Evolutionary conservation across 1,284 basidiomycete species (phyloP).

Genomic region (Somion occarium): DNA sequence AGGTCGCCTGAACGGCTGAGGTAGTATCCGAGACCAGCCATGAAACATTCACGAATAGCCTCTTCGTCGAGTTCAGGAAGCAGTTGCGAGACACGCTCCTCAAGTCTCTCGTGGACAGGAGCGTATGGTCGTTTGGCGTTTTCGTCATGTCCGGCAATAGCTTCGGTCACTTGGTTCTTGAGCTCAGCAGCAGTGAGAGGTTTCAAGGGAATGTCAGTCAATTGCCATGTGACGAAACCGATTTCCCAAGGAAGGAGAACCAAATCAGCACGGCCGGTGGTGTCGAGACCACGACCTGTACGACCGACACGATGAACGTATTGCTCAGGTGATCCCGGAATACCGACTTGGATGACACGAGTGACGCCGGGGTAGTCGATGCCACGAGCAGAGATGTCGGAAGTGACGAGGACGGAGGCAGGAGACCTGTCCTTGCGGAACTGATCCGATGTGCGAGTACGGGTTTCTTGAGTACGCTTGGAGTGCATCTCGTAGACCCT

Average conservation of each 20-base stretch:
- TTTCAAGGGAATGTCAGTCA: constrained; percentile 73
- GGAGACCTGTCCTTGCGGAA: constrained; percentile 66
- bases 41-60: constrained; percentile 46
- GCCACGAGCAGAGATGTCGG: constrained; percentile 88
- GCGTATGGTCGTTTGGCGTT: constrained; percentile 28
- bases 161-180: constrained; percentile 41
- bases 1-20: constrained; percentile 48
- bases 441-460: constrained; percentile 58
- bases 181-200: constrained; percentile 51
- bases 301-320: constrained; percentile 93
- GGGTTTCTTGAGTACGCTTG: constrained; percentile 63
- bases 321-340: constrained; percentile 67
- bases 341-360: constrained; percentile 89
- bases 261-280: constrained; percentile 80
- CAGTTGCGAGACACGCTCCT: constrained; percentile 30
- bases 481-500: constrained; percentile 85
- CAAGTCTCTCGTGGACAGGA: constrained; percentile 9
- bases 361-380: constrained; percentile 91
- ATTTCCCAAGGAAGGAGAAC: constrained; percentile 84
- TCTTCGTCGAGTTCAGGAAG: constrained; percentile 45
- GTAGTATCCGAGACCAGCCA: constrained; percentile 73
- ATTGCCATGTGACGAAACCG: constrained; percentile 62
- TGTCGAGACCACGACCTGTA: constrained; percentile 75
- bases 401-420: constrained; percentile 74
- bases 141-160: constrained; percentile 49